Base-by-base conservation (phyloP, 768 basidiomycete genomes). In the Botryobasidium botryosum region DNA sequence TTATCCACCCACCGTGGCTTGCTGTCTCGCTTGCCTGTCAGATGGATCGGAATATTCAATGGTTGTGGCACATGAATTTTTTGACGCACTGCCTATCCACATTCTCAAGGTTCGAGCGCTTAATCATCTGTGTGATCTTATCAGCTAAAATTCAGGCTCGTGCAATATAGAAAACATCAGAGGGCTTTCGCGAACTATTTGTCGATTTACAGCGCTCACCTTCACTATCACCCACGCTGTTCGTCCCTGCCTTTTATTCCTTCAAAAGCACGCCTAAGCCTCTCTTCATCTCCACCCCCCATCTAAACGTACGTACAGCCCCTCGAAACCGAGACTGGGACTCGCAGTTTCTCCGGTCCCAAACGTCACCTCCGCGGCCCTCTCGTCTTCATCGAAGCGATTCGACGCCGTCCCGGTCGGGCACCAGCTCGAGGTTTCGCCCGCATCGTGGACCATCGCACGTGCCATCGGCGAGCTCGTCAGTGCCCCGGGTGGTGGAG, bases 51-150 rank as follows among this genome's bases (percentile, higher is more conserved):
- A 56, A 32, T 96, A 77, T 59, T 90, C 88, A 0, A 75, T 94
- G 66, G 59, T 94, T 20, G 64, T 96, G 13, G 94, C 94, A 0
- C 91, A 99, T 60, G 94, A 97, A 56, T 92, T 97, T 62, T 97
- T 99, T 50, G 94, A 97, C 57, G 91, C 91, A 0, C 67, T 99
- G 35, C 92, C 94, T 0, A 77, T 96, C 38, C 85, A 94, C 59
- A 65, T 90, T 29, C 64, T 97, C 29, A 77, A 92, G 67, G 90
- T 87, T 51, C 8, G 67, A 20, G 4, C 32, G 4, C 18, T 3
- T 25, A 7, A 13, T 3, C n/a, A n/a, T 21, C 23, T 17, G n/a
- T 33, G 8, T 28, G 15, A 35, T 39, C 21, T 6, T 23, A n/a
- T 31, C 10, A 10, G 37, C 26, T 17, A 18, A 31, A 10, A 28